These are phyloP conservation scores for Trichoderma citrinoviride DNA, from an alignment of 2,329 filamentous ascomycete genomes.

Conservation along the genomic window DNA sequence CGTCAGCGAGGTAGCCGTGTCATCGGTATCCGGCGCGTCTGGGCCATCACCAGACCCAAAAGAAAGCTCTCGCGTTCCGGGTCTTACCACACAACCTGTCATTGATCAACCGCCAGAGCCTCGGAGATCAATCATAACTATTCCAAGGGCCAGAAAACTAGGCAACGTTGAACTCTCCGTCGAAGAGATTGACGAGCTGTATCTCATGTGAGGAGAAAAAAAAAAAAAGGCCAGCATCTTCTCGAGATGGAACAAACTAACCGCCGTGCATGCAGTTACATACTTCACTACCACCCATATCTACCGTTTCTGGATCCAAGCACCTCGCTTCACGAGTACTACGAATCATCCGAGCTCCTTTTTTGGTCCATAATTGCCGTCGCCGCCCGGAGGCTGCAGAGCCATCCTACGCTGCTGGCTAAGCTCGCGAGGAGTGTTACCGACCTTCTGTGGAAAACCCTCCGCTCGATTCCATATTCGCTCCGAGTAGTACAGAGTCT, in stretches of 20 bases:
- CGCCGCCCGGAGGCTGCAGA: conserved; percentile 7
- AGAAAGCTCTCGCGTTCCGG: conserved; percentile 6
- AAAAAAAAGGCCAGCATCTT: neutral
- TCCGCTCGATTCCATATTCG: conserved; percentile 13
- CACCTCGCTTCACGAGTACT: conserved; percentile 1
- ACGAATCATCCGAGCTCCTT: neutral
- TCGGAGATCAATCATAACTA: neutral
- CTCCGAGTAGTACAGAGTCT: conserved; percentile 6
- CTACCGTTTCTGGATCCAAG: conserved; percentile 2
- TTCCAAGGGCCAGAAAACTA: conserved; percentile 1
- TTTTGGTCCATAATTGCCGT: conserved; percentile 15
- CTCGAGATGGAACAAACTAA: neutral
- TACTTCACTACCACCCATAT: conserved; percentile 9
- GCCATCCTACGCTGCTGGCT: neutral
- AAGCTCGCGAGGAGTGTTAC: conserved; percentile 12
- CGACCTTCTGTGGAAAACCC: neutral
- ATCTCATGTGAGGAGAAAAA: neutral
- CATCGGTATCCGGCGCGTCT: neutral
- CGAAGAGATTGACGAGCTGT: conserved; percentile 15
- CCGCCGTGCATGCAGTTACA: neutral
- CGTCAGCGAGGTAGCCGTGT: neutral
- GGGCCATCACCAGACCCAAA: neutral
- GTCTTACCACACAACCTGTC: conserved; percentile 4
- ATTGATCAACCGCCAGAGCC: conserved; percentile 7
- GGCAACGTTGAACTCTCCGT: conserved; percentile 9